Conservation (phyloP, 352 stramenopile species). For the Globisporangium irregulare region DNA sequence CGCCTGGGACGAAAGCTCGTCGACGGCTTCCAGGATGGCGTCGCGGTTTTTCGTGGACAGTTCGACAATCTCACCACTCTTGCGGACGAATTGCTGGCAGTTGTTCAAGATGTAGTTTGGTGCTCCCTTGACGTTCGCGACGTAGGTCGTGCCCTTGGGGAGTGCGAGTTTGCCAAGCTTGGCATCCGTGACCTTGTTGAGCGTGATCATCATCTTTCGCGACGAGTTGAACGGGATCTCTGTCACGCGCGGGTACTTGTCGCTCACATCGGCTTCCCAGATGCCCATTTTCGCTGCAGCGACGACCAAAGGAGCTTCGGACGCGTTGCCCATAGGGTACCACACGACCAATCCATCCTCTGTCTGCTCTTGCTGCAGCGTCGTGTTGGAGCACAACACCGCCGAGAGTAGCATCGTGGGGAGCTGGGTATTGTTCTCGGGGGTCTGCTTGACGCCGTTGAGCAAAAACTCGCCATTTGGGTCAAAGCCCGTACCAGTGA, state of each 20-base stretch:
- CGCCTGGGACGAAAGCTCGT: slow-evolving; percentile 33
- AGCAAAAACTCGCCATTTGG: slow-evolving; percentile 26
- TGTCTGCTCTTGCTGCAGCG: slow-evolving; percentile 23
- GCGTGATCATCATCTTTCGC: slow-evolving; percentile 86
- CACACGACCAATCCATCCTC: slow-evolving; percentile 20
- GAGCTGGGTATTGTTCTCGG: slow-evolving; percentile 25
- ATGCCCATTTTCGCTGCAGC: slow-evolving; percentile 41
- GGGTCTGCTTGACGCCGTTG: slow-evolving; percentile 22
- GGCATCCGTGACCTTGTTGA: slow-evolving; percentile 15
- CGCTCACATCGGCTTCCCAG: slow-evolving; percentile 22
- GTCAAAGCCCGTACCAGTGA: slow-evolving; percentile 35
- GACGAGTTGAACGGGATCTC: slow-evolving; percentile 92
- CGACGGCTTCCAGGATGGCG: slow-evolving; percentile 29
- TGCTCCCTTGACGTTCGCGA: slow-evolving; percentile 38
- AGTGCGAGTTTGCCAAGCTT: slow-evolving; percentile 30
- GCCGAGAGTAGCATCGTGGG: slow-evolving; percentile 30
- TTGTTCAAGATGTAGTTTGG: slow-evolving; percentile 40
- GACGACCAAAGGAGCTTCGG: slow-evolving; percentile 40
- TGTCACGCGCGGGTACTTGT: slow-evolving; percentile 48
- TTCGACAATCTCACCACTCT: slow-evolving; percentile 23
- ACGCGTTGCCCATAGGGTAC: slow-evolving; percentile 36
- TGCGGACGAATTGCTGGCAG: slow-evolving; percentile 30
- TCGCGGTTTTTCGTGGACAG: slow-evolving; percentile 20
- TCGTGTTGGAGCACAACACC: slow-evolving; percentile 50
- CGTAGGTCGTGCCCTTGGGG: slow-evolving; percentile 14